Evolutionary conservation across 2,329 filamentous ascomycete genomes (phyloP), one percentile per base, ranked within the genome.

Genomic region (Ramularia endophylla): DNA sequence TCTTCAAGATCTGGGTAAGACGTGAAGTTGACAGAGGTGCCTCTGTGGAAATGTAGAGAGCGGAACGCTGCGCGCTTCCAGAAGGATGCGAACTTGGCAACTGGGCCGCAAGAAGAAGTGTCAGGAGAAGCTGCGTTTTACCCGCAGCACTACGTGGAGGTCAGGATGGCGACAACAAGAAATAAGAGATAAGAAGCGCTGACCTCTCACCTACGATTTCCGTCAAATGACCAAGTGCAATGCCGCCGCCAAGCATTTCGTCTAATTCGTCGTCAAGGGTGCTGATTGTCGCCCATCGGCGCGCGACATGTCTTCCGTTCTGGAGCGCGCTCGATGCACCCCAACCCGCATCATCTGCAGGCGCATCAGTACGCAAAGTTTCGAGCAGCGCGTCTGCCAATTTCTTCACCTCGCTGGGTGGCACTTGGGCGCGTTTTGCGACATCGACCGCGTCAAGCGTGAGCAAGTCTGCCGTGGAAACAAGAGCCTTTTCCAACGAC

Each of bases 11-110:
- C 63, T 97, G 88, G 0, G 79, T 68, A 0, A 98, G 78, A 15
- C 92, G 85, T 2, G 70, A 77, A 5, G 90, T 97, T 15, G 88
- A 81, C 2, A 98, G 76, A 1, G 85, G 74, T 0, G 87, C 82
- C 67, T 98, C 92, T 31, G 92, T 97, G 1, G 89, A 94, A 56
- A 98, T 85, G 71, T 98, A 98, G 27, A 98, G 74, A 1, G 87
- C 83, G n/a, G 80, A 75, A 46, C 80, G 30, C 7, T 22, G 36
- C 20, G 12, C 11, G 38, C 25, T 35, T 35, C 15, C 13, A 27
- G 3, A 12, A 12, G 5, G 9, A 30, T 15, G 71, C 0, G 87
- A 85, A 1, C 79, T 67, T 2, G 85, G 80, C 4, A 97, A 81
- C 64, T 98, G 92, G 12, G 83, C 82, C 22, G 89, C 77, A 25